Evolutionary conservation across 257 asterid genomes (phyloP).

Genomic region (Scutellaria galericulata): DNA sequence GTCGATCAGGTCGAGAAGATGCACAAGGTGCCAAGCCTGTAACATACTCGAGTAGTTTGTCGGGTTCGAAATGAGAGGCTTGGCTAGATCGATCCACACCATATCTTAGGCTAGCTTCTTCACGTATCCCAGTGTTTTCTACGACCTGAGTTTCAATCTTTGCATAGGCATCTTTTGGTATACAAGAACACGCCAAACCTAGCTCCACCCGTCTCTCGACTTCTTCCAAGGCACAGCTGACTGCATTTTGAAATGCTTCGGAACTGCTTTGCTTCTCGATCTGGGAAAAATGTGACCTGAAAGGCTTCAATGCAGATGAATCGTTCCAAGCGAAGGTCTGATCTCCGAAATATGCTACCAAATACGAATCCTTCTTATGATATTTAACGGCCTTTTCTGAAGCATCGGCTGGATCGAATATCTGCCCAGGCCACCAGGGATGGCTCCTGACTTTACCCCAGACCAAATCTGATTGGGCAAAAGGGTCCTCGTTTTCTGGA

Average conservation of each 20-base stretch:
- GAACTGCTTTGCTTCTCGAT: constrained; percentile 82
- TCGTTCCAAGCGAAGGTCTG: constrained; percentile 96
- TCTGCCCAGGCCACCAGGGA: constrained; percentile 99
- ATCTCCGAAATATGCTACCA: constrained; percentile 97
- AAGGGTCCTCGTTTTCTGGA: constrained; percentile 58
- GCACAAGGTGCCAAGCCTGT: constrained; percentile 63
- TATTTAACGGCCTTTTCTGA: constrained; percentile 82
- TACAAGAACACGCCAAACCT: constrained; percentile 83
- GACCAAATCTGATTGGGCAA: constrained; percentile 73
- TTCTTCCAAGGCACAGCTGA: constrained; percentile 77
- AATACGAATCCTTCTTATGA: constrained; percentile 72
- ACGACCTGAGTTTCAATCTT: constrained; percentile 67
- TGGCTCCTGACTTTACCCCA: constrained; percentile 99
- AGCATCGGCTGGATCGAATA: constrained; percentile 81
- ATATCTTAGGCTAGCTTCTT: constrained; percentile 72
- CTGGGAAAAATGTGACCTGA: constrained; percentile 69
- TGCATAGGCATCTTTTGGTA: constrained; percentile 51
- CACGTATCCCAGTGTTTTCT: constrained; percentile 83
- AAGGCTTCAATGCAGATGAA: constrained; percentile 75
- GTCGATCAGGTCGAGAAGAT: constrained; percentile 52
- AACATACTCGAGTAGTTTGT: constrained; percentile 63
- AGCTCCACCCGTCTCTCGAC: constrained; percentile 78
- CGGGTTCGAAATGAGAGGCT: constrained; percentile 68
- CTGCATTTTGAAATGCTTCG: constrained; percentile 82
- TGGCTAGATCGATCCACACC: constrained; percentile 68